Percentiles rank a stretch among this genome's conserved stretches.
Evolutionary conservation across 306 rosid genomes (phyloP).

Genomic region (Trifolium subterraneum): DNA sequence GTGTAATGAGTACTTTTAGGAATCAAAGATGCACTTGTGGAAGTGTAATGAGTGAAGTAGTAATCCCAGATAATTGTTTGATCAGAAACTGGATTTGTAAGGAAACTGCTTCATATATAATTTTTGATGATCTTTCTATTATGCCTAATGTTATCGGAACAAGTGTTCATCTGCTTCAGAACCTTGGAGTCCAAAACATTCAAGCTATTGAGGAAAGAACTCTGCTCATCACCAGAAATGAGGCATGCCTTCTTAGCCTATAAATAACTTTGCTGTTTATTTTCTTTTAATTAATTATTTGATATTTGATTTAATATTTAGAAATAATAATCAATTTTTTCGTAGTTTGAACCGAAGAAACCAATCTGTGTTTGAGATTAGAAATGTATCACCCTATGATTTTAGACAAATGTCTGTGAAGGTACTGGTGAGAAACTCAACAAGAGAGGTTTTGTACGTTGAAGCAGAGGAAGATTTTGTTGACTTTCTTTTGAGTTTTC

Average conservation of each 20-base stretch:
- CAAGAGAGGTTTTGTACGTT: no score
- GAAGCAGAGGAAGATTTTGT: not conserved
- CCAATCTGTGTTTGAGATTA: not conserved
- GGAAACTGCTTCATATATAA: not conserved
- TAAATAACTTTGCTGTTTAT: not conserved
- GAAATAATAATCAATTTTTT: no score
- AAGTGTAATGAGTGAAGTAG: not conserved
- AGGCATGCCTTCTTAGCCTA: not conserved
- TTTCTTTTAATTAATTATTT: not conserved
- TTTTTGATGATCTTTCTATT: not conserved
- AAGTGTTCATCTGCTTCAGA: not conserved
- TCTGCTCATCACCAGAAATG: not conserved
- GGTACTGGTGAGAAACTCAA: not conserved
- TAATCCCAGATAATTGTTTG: accelerated
- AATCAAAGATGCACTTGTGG: constrained; percentile 15
- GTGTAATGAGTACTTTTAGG: constrained; percentile 6
- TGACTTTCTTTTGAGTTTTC: not conserved
- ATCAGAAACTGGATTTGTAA: not conserved
- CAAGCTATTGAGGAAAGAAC: not conserved
- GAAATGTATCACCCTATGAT: not conserved
- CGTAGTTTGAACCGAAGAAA: not conserved
- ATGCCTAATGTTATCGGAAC: not conserved
- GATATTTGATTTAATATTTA: not conserved
- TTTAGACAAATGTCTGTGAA: not conserved
- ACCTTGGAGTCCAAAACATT: not conserved